phyloP scores from a whole-genome alignment of 2,329 filamentous ascomycete species.

The Exophiala sp. region DNA sequence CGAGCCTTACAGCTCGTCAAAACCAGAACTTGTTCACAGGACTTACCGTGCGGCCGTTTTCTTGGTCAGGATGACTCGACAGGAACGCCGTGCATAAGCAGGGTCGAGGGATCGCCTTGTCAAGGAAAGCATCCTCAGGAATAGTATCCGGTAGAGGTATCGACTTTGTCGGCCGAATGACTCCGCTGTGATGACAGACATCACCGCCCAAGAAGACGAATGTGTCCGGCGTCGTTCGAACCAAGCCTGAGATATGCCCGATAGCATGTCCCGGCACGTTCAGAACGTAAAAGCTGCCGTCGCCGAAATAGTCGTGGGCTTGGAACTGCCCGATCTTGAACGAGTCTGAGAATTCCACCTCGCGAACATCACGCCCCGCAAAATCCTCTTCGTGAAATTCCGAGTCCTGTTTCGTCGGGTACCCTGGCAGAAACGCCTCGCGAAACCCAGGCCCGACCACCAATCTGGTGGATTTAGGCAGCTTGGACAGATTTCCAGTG shows the following conservation, averaged over 20 bases:
- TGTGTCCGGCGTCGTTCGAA: slow-evolving; percentile 35
- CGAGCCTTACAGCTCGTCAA: no score
- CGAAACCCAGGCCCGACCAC: slow-evolving; percentile 54
- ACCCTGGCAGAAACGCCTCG: slow-evolving; percentile 45
- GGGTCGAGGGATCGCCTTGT: slow-evolving; percentile 4
- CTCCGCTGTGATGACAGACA: slow-evolving; percentile 41
- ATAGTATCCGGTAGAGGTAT: slow-evolving; percentile 29
- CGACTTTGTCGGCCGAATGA: slow-evolving; percentile 30
- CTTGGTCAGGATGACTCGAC: slow-evolving; percentile 23
- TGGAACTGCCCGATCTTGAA: slow-evolving; percentile 35
- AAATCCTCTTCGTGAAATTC: slow-evolving; percentile 34
- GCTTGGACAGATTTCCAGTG: slow-evolving; percentile 45
- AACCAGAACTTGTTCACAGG: background rate
- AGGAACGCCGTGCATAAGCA: slow-evolving; percentile 29
- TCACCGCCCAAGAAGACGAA: slow-evolving; percentile 54
- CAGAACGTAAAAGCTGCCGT: slow-evolving; percentile 40
- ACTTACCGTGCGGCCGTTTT: slow-evolving; percentile 1
- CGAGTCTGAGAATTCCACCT: slow-evolving; percentile 18
- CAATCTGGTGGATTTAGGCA: slow-evolving; percentile 38
- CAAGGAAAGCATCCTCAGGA: background rate
- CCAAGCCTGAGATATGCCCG: slow-evolving; percentile 50
- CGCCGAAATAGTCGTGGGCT: slow-evolving; percentile 41
- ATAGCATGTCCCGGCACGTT: slow-evolving; percentile 46
- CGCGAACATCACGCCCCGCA: slow-evolving; percentile 25
- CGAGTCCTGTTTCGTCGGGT: slow-evolving; percentile 39